A percentile compares a stretch with the other conserved stretches of the same genome.
phyloP scores from a whole-genome alignment of 805 yeast species.

The Maudiozyma turicensis region DNA sequence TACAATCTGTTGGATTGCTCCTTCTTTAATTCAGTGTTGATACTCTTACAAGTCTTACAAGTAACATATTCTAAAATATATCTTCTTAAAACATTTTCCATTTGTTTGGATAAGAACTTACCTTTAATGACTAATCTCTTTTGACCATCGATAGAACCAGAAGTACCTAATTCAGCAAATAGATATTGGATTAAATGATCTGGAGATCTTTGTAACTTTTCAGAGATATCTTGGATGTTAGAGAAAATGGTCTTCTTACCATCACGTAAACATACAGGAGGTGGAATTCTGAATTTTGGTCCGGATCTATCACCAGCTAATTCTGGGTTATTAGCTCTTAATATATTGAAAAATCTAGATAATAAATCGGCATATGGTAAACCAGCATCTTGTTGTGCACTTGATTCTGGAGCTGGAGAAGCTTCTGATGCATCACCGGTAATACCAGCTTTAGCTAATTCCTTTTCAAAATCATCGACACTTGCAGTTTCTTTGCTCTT shows the following conservation, averaged over 20 bases:
- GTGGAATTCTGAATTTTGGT: conserved; percentile 90
- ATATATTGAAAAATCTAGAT: conserved; percentile 73
- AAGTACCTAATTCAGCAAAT: conserved; percentile 98
- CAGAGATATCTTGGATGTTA: conserved; percentile 89
- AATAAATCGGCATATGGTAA: conserved; percentile 69
- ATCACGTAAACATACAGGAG: conserved; percentile 94
- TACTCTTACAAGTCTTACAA: conserved; percentile 97
- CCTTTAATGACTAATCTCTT: conserved; percentile 96
- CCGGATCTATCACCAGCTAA: conserved; percentile 94
- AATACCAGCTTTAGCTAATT: conserved; percentile 83
- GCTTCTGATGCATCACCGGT: conserved; percentile 37
- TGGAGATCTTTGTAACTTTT: conserved; percentile 89
- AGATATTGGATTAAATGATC: conserved; percentile 94
- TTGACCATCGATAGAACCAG: conserved; percentile 98
- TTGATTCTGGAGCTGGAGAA: conserved; percentile 26
- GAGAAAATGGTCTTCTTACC: conserved; percentile 97
- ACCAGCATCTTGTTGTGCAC: conserved; percentile 40
- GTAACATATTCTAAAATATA: conserved; percentile 96
- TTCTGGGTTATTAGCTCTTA: conserved; percentile 93
- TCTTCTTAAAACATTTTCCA: conserved; percentile 92
- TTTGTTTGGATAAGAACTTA: conserved; percentile 94
- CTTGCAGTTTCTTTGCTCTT: conserved; percentile 46
- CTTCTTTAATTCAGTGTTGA: conserved; percentile 91
- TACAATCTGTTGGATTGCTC: conserved; percentile 94
- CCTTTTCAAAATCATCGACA: conserved; percentile 77